A percentile compares a stretch with the other conserved stretches of the same genome.
These are phyloP conservation scores for Boletales sp. DNA, from an alignment of 768 basidiomycete species.

Conservation along the genomic window DNA sequence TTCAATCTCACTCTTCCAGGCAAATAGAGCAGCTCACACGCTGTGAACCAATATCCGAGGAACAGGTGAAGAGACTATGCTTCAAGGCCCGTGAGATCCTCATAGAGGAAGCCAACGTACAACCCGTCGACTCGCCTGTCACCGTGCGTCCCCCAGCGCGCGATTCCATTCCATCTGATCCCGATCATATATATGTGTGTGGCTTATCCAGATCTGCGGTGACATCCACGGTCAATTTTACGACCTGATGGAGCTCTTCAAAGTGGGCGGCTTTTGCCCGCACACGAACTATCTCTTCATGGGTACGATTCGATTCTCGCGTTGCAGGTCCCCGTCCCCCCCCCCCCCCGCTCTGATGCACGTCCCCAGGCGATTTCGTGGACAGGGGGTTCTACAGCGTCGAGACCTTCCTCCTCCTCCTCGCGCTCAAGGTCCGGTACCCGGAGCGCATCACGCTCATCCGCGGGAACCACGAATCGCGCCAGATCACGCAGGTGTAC, in stretches of 20 bases:
- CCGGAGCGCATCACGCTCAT: constrained; percentile 97
- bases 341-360: too few relatives aligned
- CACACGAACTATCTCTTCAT: constrained; percentile 96
- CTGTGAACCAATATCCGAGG: constrained; percentile 94
- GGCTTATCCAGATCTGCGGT: constrained; percentile 93
- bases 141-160: constrained; percentile 58
- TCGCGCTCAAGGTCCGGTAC: constrained; percentile 95
- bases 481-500: constrained; percentile 96
- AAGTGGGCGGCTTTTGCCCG: constrained; percentile 88
- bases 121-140: constrained; percentile 92
- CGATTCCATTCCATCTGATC: too few relatives aligned
- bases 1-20: constrained; percentile 39
- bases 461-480: constrained; percentile 95
- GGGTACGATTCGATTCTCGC: too few relatives aligned
- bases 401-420: constrained; percentile 91
- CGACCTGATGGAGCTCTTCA: constrained; percentile 94
- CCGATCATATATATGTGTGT: too few relatives aligned
- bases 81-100: constrained; percentile 95
- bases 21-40: constrained; percentile 93
- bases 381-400: constrained; percentile 97
- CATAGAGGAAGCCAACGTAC: constrained; percentile 97
- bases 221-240: constrained; percentile 98
- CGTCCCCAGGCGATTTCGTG: constrained; percentile 83
- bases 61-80: constrained; percentile 92
- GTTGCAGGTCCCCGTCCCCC: too few relatives aligned